Evolutionary conservation across 2,329 filamentous ascomycete genomes (phyloP).

Genomic region (Raffaelea albimanens): DNA sequence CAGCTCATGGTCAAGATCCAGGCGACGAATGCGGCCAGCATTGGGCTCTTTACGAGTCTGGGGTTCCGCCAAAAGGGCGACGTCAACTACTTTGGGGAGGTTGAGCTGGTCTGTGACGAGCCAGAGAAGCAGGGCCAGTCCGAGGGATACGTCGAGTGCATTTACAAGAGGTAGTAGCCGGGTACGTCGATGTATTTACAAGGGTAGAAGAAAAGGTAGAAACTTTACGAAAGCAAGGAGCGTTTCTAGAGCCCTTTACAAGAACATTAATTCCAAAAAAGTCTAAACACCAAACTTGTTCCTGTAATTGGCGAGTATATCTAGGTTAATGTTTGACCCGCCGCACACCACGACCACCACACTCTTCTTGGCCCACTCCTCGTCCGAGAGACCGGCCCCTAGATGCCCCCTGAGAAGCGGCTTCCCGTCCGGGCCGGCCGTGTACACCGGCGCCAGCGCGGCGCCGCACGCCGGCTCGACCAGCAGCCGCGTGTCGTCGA

Average conservation of each 20-base stretch:
- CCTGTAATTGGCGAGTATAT: constrained; percentile 50
- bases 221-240: too few species aligned
- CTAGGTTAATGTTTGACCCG: constrained; percentile 56
- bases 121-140: constrained; percentile 21
- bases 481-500: constrained; percentile 71
- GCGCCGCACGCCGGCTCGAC: constrained; percentile 84
- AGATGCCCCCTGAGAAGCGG: too few species aligned
- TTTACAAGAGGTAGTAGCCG: neutral
- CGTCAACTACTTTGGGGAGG: constrained; percentile 52
- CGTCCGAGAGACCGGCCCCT: constrained; percentile 31
- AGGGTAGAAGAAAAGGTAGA: neutral
- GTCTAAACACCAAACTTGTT: constrained; percentile 30
- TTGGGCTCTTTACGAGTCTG: constrained; percentile 39
- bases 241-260: too few species aligned
- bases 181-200: neutral
- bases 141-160: constrained; percentile 7
- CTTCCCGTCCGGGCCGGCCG: constrained; percentile 28
- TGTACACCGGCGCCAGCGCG: constrained; percentile 60
- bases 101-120: constrained; percentile 32
- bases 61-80: constrained; percentile 42
- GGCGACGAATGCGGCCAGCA: constrained; percentile 41
- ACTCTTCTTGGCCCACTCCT: constrained; percentile 55
- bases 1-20: constrained; percentile 37
- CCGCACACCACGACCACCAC: constrained; percentile 84
- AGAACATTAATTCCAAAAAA: too few species aligned